Conservation (phyloP, 768 basidiomycete species). For the Megacollybia marginata region DNA sequence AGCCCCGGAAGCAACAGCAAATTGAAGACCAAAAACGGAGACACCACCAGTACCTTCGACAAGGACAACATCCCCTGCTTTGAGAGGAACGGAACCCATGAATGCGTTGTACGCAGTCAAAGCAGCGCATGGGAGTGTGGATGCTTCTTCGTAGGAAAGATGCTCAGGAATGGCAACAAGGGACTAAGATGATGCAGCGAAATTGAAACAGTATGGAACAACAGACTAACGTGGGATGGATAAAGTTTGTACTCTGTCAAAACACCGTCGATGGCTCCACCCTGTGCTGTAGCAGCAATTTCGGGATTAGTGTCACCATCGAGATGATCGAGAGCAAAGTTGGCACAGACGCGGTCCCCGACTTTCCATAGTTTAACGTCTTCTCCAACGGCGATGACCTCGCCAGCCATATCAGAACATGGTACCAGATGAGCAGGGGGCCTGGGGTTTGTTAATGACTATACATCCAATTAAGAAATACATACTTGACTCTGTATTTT, state of each 20-base stretch:
- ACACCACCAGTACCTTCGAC: conserved; percentile 39
- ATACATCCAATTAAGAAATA: too few species aligned
- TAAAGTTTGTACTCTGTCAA: conserved; percentile 49
- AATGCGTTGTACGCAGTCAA: conserved; percentile 45
- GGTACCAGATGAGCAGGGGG: conserved; percentile 20
- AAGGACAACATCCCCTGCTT: conserved; percentile 41
- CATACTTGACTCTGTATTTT: too few species aligned
- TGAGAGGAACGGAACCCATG: conserved; percentile 26
- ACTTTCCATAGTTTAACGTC: conserved; percentile 40
- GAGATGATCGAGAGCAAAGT: conserved; percentile 41
- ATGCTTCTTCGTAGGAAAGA: conserved; percentile 37
- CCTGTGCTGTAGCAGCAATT: conserved; percentile 30
- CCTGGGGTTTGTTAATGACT: not conserved
- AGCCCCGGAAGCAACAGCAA: conserved; percentile 43
- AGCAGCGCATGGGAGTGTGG: conserved; percentile 39
- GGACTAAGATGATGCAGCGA: conserved; percentile 7
- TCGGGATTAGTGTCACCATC: conserved; percentile 33
- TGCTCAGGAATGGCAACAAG: conserved; percentile 34
- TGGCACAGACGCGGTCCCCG: conserved; percentile 53
- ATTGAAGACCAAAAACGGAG: conserved; percentile 38
- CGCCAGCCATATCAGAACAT: conserved; percentile 50
- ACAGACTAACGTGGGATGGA: conserved; percentile 29
- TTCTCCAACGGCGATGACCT: conserved; percentile 39
- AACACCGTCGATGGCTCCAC: conserved; percentile 43
- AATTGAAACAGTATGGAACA: not conserved